Percentiles rank a stretch among this genome's conserved stretches.
Conservation (phyloP, 805 yeast genomes). For the Yamadazyma olivae region DNA sequence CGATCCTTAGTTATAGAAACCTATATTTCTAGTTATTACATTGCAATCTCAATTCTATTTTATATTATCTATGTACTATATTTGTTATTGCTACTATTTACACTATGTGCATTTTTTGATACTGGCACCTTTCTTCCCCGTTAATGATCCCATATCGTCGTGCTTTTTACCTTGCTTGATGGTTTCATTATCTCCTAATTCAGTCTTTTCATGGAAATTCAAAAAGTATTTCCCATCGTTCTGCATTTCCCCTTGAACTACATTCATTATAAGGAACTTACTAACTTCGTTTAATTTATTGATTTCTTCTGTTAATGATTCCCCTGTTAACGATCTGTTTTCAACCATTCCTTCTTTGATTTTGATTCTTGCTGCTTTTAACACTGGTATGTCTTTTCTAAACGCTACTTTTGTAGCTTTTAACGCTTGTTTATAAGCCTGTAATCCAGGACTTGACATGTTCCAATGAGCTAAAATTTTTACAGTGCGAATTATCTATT, state of each 20-base stretch:
- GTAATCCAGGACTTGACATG: conserved; percentile 13
- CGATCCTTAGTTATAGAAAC: no score
- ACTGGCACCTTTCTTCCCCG: conserved; percentile 45
- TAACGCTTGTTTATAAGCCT: conserved; percentile 64
- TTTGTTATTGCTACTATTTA: no score
- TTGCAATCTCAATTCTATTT: no score
- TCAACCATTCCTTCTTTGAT: conserved; percentile 53
- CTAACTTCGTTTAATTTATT: conserved; percentile 67
- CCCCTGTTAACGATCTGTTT: conserved; percentile 19
- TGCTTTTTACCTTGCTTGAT: conserved; percentile 51
- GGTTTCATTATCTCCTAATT: conserved; percentile 86
- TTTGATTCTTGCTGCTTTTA: conserved; percentile 58
- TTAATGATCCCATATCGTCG: conserved; percentile 41
- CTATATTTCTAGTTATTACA: no score
- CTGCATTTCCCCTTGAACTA: conserved; percentile 77
- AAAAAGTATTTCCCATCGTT: conserved; percentile 48
- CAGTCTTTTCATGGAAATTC: conserved; percentile 77
- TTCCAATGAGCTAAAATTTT: background rate
- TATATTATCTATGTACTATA: no score
- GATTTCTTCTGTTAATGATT: conserved; percentile 39
- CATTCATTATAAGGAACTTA: conserved; percentile 60
- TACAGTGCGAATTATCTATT: background rate
- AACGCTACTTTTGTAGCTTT: conserved; percentile 67
- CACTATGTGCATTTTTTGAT: conserved; percentile 1
- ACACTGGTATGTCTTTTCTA: conserved; percentile 43